Percentiles rank a stretch among this genome's conserved stretches.
Evolutionary conservation across 805 yeast genomes (phyloP).

Genomic region (Scheffersomyces ergatensis): DNA sequence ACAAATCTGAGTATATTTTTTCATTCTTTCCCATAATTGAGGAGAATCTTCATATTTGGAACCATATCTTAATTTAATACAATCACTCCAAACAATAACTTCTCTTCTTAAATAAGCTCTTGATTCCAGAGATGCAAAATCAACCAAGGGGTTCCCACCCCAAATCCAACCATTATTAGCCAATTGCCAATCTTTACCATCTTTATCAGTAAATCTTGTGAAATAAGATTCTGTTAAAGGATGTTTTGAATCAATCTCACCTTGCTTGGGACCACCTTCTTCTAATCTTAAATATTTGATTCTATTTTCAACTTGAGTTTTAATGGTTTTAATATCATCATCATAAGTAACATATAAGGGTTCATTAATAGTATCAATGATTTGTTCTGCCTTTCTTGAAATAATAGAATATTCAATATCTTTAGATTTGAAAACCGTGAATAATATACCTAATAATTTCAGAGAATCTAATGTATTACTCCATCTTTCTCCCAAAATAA

Average conservation of each 20-base stretch:
- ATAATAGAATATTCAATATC: slow-evolving; percentile 23
- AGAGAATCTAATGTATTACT: slow-evolving; percentile 51
- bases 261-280: slow-evolving; percentile 76
- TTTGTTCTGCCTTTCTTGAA: slow-evolving; percentile 38
- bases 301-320: slow-evolving; percentile 71
- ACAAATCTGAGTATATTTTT: slow-evolving; percentile 64
- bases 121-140: slow-evolving; percentile 80
- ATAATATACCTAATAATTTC: slow-evolving; percentile 53
- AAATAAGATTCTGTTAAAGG: slow-evolving; percentile 89
- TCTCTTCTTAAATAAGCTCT: slow-evolving; percentile 86
- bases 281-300: slow-evolving; percentile 76
- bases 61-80: slow-evolving; percentile 91
- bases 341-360: slow-evolving; percentile 74
- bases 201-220: slow-evolving; percentile 57
- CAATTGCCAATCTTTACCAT: slow-evolving; percentile 62
- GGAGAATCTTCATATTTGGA: slow-evolving; percentile 78
- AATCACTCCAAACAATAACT: slow-evolving; percentile 96
- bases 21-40: slow-evolving; percentile 84
- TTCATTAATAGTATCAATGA: slow-evolving; percentile 76
- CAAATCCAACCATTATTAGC: slow-evolving; percentile 99
- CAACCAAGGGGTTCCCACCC: slow-evolving; percentile 93
- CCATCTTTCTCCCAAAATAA: slow-evolving; percentile 50
- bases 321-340: slow-evolving; percentile 62
- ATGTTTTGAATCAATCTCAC: slow-evolving; percentile 45
- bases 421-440: slow-evolving; percentile 15